These are phyloP conservation scores for Aspergillus incahuasiensis DNA, from an alignment of 495 filamentous ascomycete genomes.

Conservation along the genomic window DNA sequence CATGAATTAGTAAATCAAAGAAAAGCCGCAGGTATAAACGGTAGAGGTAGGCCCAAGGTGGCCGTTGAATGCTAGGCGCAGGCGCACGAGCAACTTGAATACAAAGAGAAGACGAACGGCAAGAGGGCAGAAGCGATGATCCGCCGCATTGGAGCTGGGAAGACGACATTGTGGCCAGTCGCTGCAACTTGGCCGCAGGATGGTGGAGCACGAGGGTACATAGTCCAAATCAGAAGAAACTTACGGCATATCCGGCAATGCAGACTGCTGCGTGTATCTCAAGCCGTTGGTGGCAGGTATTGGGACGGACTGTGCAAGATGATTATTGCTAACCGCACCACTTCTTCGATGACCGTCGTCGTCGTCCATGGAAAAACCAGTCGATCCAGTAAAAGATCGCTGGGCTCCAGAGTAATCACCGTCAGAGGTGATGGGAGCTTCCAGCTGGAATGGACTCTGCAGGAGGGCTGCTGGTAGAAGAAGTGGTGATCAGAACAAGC, in stretches of 20 bases:
- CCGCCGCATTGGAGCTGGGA: constrained; percentile 33
- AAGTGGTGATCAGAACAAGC: constrained; percentile 17
- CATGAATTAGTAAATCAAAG: constrained; percentile 10
- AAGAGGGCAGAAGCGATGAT: neutral
- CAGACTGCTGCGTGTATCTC: constrained; percentile 42
- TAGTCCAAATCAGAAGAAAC: constrained; percentile 41
- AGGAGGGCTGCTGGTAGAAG: constrained; percentile 31
- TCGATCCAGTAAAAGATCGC: constrained; percentile 25
- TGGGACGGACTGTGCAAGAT: constrained; percentile 32
- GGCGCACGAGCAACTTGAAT: constrained; percentile 9
- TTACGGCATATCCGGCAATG: constrained; percentile 46
- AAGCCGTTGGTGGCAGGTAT: constrained; percentile 45
- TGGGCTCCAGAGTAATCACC: constrained; percentile 38
- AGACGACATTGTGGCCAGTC: constrained; percentile 36
- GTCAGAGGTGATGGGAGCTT: constrained; percentile 36
- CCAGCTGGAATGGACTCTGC: constrained; percentile 36
- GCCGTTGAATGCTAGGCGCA: constrained; percentile 11
- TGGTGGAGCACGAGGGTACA: constrained; percentile 30
- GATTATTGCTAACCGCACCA: constrained; percentile 34
- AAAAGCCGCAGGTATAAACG: constrained; percentile 6
- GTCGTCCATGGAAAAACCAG: constrained; percentile 37
- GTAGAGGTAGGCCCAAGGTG: constrained; percentile 9
- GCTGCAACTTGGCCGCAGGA: constrained; percentile 24
- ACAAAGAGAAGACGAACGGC: constrained; percentile 9
- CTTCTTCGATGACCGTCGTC: constrained; percentile 40